These are phyloP conservation scores for Sindora glabra DNA, from an alignment of 306 rosid genomes.

Conservation along the genomic window DNA sequence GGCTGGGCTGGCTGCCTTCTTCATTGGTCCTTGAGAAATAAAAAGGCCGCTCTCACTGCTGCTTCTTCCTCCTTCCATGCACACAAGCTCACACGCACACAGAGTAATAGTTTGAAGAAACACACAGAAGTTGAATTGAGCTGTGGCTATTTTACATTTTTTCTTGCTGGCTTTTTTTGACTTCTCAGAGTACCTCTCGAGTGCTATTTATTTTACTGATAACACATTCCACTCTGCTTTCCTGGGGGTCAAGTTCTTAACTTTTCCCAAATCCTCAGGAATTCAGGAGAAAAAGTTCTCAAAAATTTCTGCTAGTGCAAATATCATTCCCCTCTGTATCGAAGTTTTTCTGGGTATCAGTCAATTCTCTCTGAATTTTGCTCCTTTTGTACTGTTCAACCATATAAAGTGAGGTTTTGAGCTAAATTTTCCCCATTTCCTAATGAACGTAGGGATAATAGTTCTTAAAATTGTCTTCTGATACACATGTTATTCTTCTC, in stretches of 20 bases:
- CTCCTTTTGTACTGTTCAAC: not conserved
- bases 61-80: slow-evolving; percentile 15
- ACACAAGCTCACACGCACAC: not conserved
- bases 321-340: not conserved
- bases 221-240: not conserved
- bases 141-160: not conserved
- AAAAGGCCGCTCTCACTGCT: not conserved
- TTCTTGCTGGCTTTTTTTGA: not conserved
- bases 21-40: not conserved
- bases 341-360: not conserved
- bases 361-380: not conserved
- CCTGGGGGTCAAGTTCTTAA: not conserved
- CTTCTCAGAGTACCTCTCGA: not conserved
- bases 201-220: slow-evolving; percentile 5
- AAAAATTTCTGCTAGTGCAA: not conserved
- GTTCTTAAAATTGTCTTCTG: not conserved
- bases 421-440: too few relatives aligned
- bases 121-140: not conserved
- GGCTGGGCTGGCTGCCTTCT: not conserved
- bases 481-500: not conserved
- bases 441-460: too few relatives aligned
- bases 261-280: not conserved
- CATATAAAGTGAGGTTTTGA: not conserved
- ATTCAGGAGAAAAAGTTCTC: not conserved
- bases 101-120: not conserved